These are phyloP conservation scores for Solanum infundibuliforme DNA, from an alignment of 257 asterid genomes.

Conservation along the genomic window DNA sequence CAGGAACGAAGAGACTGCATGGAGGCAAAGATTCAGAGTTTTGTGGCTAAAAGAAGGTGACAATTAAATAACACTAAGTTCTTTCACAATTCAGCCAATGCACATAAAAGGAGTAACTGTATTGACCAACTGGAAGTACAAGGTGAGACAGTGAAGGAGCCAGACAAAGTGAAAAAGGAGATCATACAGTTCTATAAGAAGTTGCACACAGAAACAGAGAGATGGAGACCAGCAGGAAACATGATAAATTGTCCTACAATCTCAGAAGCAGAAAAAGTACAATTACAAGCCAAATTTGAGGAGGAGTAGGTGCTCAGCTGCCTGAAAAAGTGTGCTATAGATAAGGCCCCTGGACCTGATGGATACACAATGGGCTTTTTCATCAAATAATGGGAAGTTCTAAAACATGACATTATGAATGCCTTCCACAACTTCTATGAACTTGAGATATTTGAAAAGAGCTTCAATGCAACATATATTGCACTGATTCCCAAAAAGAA, in stretches of 20 bases:
- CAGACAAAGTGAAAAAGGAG: not conserved
- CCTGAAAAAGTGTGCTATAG: not conserved
- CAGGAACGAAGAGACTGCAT: not conserved
- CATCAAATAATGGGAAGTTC: not conserved
- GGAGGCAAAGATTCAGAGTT: not conserved
- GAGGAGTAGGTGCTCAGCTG: not conserved
- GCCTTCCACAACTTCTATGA: not conserved
- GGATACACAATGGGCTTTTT: not conserved
- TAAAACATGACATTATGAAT: not conserved
- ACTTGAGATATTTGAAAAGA: not conserved
- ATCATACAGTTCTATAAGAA: not conserved
- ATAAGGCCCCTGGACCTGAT: not conserved
- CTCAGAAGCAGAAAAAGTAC: not conserved
- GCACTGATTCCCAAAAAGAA: not conserved
- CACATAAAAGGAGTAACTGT: not conserved
- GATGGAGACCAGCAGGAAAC: not conserved
- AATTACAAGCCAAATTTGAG: not conserved
- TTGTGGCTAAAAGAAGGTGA: not conserved
- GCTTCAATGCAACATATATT: not conserved
- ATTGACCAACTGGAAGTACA: not conserved
- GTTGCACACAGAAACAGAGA: not conserved
- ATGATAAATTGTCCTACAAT: not conserved
- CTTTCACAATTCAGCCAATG: not conserved
- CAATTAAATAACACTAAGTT: not conserved
- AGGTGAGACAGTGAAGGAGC: not conserved